A percentile compares a stretch with the other conserved stretches of the same genome.
These are phyloP conservation scores for Echinosophora koreensis DNA, from an alignment of 306 rosid genomes.

Conservation along the genomic window DNA sequence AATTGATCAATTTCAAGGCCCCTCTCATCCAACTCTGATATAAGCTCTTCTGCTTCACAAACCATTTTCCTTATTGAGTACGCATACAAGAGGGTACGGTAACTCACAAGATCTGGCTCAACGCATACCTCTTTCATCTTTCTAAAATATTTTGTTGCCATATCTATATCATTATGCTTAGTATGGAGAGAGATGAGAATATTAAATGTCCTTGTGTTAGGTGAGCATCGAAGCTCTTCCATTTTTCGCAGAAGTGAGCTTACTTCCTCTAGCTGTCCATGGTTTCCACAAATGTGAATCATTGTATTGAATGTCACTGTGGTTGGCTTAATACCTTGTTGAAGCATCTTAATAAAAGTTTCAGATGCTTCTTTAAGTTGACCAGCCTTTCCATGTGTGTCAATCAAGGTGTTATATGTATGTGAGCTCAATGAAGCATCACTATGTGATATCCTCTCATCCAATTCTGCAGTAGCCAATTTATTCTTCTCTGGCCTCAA, in stretches of 20 bases:
- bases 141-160: slow-evolving; percentile 68
- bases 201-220: slow-evolving; percentile 88
- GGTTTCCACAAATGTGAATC: slow-evolving; percentile 93
- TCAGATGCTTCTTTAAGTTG: slow-evolving; percentile 82
- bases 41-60: slow-evolving; percentile 70
- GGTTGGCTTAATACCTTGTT: slow-evolving; percentile 79
- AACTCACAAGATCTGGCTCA: slow-evolving; percentile 77
- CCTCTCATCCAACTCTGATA: slow-evolving; percentile 74
- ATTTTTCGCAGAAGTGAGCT: slow-evolving; percentile 71
- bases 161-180: slow-evolving; percentile 70
- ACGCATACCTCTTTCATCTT: slow-evolving; percentile 70
- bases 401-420: slow-evolving; percentile 86
- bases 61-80: slow-evolving; percentile 89
- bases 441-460: slow-evolving; percentile 34
- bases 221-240: slow-evolving; percentile 82
- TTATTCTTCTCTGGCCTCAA: slow-evolving; percentile 42
- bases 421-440: slow-evolving; percentile 66
- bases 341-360: slow-evolving; percentile 78
- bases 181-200: slow-evolving; percentile 75
- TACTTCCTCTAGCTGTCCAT: slow-evolving; percentile 79
- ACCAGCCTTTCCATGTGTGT: slow-evolving; percentile 89
- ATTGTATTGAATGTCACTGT: slow-evolving; percentile 93
- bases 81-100: slow-evolving; percentile 90
- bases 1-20: slow-evolving; percentile 78
- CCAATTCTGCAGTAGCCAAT: slow-evolving; percentile 37